Base-by-base conservation (phyloP, 306 rosid species). In the Delonix regia region DNA sequence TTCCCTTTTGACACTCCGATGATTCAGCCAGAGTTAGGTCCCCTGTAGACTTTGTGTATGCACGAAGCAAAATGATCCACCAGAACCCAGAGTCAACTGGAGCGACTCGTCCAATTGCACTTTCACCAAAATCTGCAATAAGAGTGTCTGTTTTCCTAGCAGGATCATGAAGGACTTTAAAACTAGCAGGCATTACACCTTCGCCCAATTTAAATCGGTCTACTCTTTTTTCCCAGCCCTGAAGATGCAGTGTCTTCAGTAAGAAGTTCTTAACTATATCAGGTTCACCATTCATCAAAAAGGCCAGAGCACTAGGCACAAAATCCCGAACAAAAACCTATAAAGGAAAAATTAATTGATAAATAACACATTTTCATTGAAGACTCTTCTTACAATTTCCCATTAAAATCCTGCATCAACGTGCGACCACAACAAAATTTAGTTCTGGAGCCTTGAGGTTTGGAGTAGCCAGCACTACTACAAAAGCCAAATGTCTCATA, bases 41-140 rank as follows among this genome's bases (percentile, higher is more conserved):
- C 76, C 98, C 98, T 0, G 98, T 93, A 48, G 98, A 90, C 86
- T 90, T 93, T 69, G 98, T 93, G 80, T 93, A 93, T 6, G 98
- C 98, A 15, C 98, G 92, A 41, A 93, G 98, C 69, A 93, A 77
- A 79, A 93, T 93, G 82, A 93, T 93, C 98, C 98, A 93, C 98
- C 98, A 93, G 86, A 93, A 93, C 57, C 98, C 98, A 66, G 98
- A 93, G 84, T 93, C 98, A 73, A 93, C 98, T 34, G 98, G 98
- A 78, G 98, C 98, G 71, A 93, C 98, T 86, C 98, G 88, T 78
- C 98, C 98, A 51, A 93, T 93, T 22, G 98, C 98, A 88, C 94
- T 93, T 85, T 93, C 98, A 18, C 98, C 98, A 78, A 93, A 93
- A 88, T 93, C 98, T 71, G 98, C 98, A 77, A 88, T 78, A 55